Evolutionary conservation across 768 basidiomycete genomes (phyloP), one percentile per base, ranked within the genome.

Genomic region (Piloderma croceum): DNA sequence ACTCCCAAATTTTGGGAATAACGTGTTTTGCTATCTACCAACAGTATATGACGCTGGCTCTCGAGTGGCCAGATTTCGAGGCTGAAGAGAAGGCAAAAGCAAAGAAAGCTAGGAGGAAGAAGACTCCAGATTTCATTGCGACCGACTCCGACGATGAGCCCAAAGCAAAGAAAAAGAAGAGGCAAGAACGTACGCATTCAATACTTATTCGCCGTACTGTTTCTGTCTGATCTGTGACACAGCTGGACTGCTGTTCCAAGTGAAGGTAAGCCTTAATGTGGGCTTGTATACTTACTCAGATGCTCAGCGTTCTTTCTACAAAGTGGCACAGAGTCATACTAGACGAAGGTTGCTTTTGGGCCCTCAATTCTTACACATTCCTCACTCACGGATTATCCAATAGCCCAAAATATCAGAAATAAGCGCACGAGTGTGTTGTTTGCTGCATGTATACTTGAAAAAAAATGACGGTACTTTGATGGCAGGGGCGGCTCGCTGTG

Each of bases 61-160:
- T 61, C 12, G 76, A 81, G 56, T 81, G 77, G 76, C 77, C 72
- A 0, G 77, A 80, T 45, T 60, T 57, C 12, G 76, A 76, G 46
- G 62, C 57, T 9, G 67, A 75, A 34, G 58, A 60, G 46, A 70
- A 39, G 37, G 34, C 42, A 15, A 54, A 54, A 36, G 50, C 51
- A 44, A 50, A 44, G 38, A 27, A 25, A 24, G 42, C 15, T 13
- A 52, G 43, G 25, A 48, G 43, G 32, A 46, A 45, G 15, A 45
- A 40, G 13, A 34, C 24, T 10, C 42, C 44, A 4, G 47, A 45
- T 21, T 62, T 62, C 29, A 51, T 63, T 12, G 53, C 42, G 10
- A 47, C 41, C 29, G 58, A 59, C 21, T 43, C 50, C 6, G 51
- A 48, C 10, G 49, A 44, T 19, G 49, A 9, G 27, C 35, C 34